Base-by-base conservation (phyloP, 1,284 basidiomycete species). In the Serendipita sp. region DNA sequence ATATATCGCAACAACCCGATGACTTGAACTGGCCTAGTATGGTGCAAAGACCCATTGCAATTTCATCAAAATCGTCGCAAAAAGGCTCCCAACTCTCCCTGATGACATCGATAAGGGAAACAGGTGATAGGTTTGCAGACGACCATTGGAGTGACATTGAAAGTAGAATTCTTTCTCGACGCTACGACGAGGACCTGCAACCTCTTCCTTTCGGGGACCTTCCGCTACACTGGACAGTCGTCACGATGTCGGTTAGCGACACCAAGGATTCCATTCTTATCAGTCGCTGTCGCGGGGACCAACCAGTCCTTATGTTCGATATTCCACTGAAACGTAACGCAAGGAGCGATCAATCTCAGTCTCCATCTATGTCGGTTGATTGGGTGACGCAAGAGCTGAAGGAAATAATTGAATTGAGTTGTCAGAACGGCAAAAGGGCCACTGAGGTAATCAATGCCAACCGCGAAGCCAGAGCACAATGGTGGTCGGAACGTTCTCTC, bases 191-290 rank as follows among this genome's bases (percentile, higher is more conserved):
- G 5, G 38, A 41, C 38, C 5, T 41, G 6, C 38, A 41, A 41
- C 38, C 38, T 13, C 38, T 41, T 41, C 38, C 38, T 6, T 41
- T 13, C 13, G 38, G 13, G 6, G 13, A 41, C 6, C 13, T 41
- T 1, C 93, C 95, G 0, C 66, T 71, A 2, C 79, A 87, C 65
- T 98, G 95, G 93, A 88, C 85, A 3, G 81, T 94, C 8, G 77
- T 97, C 62, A 91, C 87, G 65, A 84, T 99, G 67, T 87, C 80
- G 65, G 78, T 97, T 60, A 87, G 89, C 0, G 82, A 87, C 3
- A 92, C 96, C 69, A 83, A 83, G 66, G 85, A 82, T 67, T 88
- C 88, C 2, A 79, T 99, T 70, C 86, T 98, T 66, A 74, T 97
- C 50, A 86, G 90, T 1, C 85, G 93, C 12, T 87, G 93, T 67